Evolutionary conservation across 2,329 filamentous ascomycete genomes (phyloP), one percentile per base, ranked within the genome.

Genomic region (Lithohypha guttulata): DNA sequence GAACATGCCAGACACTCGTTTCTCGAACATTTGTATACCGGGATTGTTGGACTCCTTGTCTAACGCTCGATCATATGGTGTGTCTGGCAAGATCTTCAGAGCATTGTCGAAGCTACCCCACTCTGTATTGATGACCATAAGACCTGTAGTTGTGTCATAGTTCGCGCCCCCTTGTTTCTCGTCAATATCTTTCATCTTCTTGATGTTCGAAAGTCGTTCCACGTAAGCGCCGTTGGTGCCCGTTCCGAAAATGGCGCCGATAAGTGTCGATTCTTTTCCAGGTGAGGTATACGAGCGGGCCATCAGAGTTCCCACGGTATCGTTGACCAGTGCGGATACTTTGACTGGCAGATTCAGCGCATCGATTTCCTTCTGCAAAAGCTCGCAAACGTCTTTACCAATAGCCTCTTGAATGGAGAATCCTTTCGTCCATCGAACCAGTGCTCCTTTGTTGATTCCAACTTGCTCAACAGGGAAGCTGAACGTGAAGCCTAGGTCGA

Each of bases 71-170:
- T 98, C 91, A 65, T 85, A 96, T 0, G 75, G 66, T 0, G 89
- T 96, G 53, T 78, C 81, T 31, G 89, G 91, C 27, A 98, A 71
- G 14, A 93, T 82, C 51, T 80, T 84, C 49, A 96, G 76, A 52
- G 82, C 75, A 64, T 96, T 96, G 64, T 98, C 91, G 55, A 98
- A 98, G 42, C 85, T 93, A 46, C 91, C 91, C 91, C 91, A 98
- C 65, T 98, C 91, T 1, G 84, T 89, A 65, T 98, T 98, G 64
- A 98, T 75, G 42, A 98, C 85, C 91, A 98, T 98, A 52, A 93
- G 77, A 37, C 87, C 86, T 0, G 87, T 93, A 6, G 77, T 77
- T 34, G 69, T 69, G 61, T 95, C 85, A 51, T 82, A 91, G 3
- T 80, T 69, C 47, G 77, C 77, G 22, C 58, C 56, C 27, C 66